Base-by-base conservation (phyloP, 306 rosid genomes). In the Castanopsis chinensis region DNA sequence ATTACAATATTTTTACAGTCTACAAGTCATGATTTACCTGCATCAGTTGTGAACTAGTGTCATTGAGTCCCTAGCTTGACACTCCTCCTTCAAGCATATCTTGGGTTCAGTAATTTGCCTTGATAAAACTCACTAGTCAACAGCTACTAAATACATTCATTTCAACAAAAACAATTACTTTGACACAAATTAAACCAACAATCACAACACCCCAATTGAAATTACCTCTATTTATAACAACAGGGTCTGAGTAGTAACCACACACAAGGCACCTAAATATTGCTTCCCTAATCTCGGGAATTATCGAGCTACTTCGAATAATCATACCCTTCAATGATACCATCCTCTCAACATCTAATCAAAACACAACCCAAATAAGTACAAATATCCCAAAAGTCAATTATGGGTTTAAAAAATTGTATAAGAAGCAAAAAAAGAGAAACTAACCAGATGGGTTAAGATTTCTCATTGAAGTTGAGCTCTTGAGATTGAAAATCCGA, bases 201-300 rank as follows among this genome's bases (percentile, higher is more conserved):
- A 37, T 15, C 69, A 72, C 18, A 79, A 28, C 15, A 65, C 55
- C 43, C 52, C 14, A 17, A 51, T 61, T 27, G 10, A 21, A 63
- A 57, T 74, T 78, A 93, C 99, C 99, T 88, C 97, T 93, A 83
- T 95, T 97, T 13, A 93, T 92, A 2, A 92, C 79, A 81, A 91
- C 78, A 18, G 97, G 97, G 18, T 95, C 97, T 18, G 94, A 74
- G 86, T 87, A 93, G 78, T 81, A 91, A 54, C 99, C 98, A 82
- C 99, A 95, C 57, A 91, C 96, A 3, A 95, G 92, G 82, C 99
- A 95, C 85, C 99, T 87, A 78, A 95, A 95, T 87, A 91, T 79
- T n/a, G 96, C 99, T 85, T 95, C 98, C 87, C 97, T 85, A 19
- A 95, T 93, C 83, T 95, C 99, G 0, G 99, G 99, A 78, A 95